Percentiles rank a stretch among this genome's conserved stretches.
These are phyloP conservation scores for Hyphopichia fennica DNA, from an alignment of 1,139 yeast species.

Conservation along the genomic window DNA sequence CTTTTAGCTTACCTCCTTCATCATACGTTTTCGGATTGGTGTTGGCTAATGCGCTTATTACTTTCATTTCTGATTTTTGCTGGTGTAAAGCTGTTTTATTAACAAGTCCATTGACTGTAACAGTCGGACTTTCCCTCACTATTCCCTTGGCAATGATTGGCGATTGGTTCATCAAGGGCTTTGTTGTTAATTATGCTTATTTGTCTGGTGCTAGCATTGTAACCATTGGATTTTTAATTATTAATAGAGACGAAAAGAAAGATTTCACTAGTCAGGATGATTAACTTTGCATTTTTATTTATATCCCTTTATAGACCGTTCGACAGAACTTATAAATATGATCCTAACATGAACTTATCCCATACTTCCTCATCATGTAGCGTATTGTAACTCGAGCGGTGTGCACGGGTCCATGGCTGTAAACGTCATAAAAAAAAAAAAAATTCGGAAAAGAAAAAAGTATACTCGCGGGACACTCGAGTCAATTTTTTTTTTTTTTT, in stretches of 20 bases:
- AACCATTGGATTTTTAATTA: conserved; percentile 77
- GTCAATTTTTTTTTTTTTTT: too few relatives aligned
- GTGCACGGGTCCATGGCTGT: too few relatives aligned
- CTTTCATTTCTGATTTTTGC: conserved; percentile 84
- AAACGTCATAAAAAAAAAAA: too few relatives aligned
- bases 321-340: too few relatives aligned
- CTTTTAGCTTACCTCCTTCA: conserved; percentile 66
- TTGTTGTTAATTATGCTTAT: conserved; percentile 60
- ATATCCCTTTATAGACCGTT: neutral
- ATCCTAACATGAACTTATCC: too few relatives aligned
- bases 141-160: conserved; percentile 95
- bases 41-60: conserved; percentile 65
- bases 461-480: too few relatives aligned
- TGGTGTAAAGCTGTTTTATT: conserved; percentile 95
- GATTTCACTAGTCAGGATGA: conserved; percentile 25
- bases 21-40: conserved; percentile 54
- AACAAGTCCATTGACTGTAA: conserved; percentile 91
- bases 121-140: conserved; percentile 90
- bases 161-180: conserved; percentile 72
- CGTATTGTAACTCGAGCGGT: too few relatives aligned
- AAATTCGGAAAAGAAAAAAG: too few relatives aligned
- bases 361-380: too few relatives aligned
- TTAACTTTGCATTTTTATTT: neutral
- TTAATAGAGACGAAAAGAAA: conserved; percentile 73
- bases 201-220: conserved; percentile 79